These are phyloP conservation scores for Colletotrichum sp. DNA, from an alignment of 2,329 filamentous ascomycete genomes.

Conservation along the genomic window DNA sequence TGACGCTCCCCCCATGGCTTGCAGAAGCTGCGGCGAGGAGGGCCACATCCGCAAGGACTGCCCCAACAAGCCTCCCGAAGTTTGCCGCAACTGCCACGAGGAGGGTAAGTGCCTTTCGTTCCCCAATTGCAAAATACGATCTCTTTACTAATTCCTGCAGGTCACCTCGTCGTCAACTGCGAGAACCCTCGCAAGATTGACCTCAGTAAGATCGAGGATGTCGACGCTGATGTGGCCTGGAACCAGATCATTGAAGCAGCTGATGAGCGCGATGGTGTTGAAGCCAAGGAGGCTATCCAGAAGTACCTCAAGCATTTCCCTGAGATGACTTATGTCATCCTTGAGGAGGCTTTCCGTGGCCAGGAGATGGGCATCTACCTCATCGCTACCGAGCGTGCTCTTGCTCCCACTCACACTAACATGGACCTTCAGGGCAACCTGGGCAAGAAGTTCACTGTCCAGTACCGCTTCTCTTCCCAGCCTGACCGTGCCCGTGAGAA, in stretches of 20 bases:
- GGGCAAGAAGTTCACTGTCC: conserved; percentile 67
- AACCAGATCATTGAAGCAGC: conserved; percentile 57
- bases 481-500: conserved; percentile 64
- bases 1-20: conserved; percentile 57
- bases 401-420: conserved; percentile 65
- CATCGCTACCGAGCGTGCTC: conserved; percentile 65
- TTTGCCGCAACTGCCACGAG: conserved; percentile 67
- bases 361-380: conserved; percentile 62
- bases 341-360: conserved; percentile 65
- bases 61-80: conserved; percentile 58
- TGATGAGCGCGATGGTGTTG: conserved; percentile 61
- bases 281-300: conserved; percentile 63
- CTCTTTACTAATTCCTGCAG: conserved; percentile 36
- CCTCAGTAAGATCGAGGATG: conserved; percentile 51
- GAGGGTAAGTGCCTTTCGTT: conserved; percentile 49
- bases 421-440: conserved; percentile 76
- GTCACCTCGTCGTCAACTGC: conserved; percentile 62
- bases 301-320: conserved; percentile 68
- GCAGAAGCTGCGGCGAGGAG: conserved; percentile 64
- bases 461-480: conserved; percentile 64
- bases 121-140: background rate
- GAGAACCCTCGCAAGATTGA: conserved; percentile 64
- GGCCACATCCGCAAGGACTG: conserved; percentile 67
- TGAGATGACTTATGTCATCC: conserved; percentile 59
- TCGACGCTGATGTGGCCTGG: conserved; percentile 64